phyloP scores from a whole-genome alignment of 2,329 filamentous ascomycete species.

The Cordyceps fumosorosea region DNA sequence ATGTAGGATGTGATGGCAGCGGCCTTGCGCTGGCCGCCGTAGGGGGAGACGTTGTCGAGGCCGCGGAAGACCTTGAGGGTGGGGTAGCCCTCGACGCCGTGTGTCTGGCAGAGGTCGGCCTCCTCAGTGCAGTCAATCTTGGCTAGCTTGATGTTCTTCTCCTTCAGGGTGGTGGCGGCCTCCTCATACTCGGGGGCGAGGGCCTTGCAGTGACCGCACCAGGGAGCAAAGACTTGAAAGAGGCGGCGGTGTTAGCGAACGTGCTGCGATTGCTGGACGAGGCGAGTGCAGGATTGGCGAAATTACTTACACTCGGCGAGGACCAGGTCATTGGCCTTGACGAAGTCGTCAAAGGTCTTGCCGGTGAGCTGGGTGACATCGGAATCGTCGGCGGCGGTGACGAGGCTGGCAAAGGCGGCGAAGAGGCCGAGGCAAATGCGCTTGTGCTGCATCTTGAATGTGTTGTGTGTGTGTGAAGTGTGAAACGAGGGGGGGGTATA shows the following conservation, averaged over 20 bases:
- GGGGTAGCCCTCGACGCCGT: conserved; percentile 94
- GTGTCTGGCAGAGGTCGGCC: conserved; percentile 80
- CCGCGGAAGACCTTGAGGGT: conserved; percentile 99
- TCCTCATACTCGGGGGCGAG: conserved; percentile 89
- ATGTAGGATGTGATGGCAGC: conserved; percentile 77
- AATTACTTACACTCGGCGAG: conserved; percentile 83
- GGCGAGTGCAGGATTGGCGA: background rate
- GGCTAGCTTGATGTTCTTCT: conserved; percentile 77
- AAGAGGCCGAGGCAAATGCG: conserved; percentile 48
- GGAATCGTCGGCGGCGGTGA: conserved; percentile 55
- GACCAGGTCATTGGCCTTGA: conserved; percentile 80
- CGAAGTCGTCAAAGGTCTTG: conserved; percentile 80
- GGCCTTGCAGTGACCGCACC: conserved; percentile 98
- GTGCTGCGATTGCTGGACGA: conserved; percentile 17
- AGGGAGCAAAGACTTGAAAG: conserved; percentile 82
- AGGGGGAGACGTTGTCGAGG: conserved; percentile 70
- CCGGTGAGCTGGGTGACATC: conserved; percentile 81
- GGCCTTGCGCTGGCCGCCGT: conserved; percentile 85
- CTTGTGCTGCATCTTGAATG: conserved; percentile 41
- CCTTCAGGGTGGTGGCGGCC: conserved; percentile 75
- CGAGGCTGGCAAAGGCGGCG: conserved; percentile 49
- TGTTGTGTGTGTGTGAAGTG: conserved; percentile 3
- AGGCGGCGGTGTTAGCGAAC: conserved; percentile 25
- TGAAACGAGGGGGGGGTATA: conserved; percentile 3
- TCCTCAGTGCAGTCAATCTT: conserved; percentile 97